Evolutionary conservation across 1,284 basidiomycete species (phyloP).

Genomic region (Sporisorium exsertum): DNA sequence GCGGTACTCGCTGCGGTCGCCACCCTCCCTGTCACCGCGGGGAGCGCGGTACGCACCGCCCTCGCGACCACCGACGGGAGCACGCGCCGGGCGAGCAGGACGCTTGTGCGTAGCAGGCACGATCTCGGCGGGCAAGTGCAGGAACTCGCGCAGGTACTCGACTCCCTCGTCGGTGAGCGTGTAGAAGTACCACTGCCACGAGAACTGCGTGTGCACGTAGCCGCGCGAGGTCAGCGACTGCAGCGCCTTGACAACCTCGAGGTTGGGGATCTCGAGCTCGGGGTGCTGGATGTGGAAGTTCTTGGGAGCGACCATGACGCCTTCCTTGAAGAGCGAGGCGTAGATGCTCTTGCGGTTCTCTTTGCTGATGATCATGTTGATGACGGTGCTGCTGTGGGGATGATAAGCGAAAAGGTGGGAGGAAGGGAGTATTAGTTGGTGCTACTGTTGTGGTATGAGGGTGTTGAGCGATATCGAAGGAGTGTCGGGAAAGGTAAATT

Average conservation of each 20-base stretch:
- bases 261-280: constrained; percentile 95
- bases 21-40: constrained; percentile 65
- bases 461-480: too few relatives aligned
- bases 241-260: constrained; percentile 98
- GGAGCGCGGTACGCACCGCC: constrained; percentile 61
- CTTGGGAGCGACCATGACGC: constrained; percentile 98
- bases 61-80: constrained; percentile 61
- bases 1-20: constrained; percentile 67
- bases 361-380: constrained; percentile 68
- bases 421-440: constrained; percentile 7
- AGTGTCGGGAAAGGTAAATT: neutral
- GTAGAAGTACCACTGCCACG: constrained; percentile 72
- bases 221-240: constrained; percentile 96
- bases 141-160: constrained; percentile 69
- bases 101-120: constrained; percentile 69
- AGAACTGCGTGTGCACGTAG: constrained; percentile 91
- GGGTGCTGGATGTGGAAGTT: constrained; percentile 98
- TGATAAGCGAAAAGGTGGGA: neutral
- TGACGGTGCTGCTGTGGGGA: neutral
- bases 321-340: constrained; percentile 71
- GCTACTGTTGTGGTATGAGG: too few relatives aligned
- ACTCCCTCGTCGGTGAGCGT: constrained; percentile 69
- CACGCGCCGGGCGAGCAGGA: constrained; percentile 66
- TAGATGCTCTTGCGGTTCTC: constrained; percentile 69
- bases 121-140: constrained; percentile 69